These are phyloP conservation scores for Aureobasidium mangrovei DNA, from an alignment of 2,329 filamentous ascomycete genomes.

Conservation along the genomic window DNA sequence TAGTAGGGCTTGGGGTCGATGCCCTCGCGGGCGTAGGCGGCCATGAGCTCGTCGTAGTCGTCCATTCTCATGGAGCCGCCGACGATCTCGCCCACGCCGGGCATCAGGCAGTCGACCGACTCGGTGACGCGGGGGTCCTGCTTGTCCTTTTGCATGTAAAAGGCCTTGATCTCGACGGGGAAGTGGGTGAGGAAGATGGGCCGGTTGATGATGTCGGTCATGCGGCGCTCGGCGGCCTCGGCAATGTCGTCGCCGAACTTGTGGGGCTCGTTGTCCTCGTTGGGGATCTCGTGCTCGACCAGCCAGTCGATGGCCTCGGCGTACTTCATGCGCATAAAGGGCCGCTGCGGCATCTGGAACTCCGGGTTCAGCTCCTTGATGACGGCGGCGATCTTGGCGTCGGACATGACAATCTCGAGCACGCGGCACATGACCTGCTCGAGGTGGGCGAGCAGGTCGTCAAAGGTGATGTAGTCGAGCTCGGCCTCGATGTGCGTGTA, in stretches of 20 bases:
- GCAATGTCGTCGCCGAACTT: slow-evolving; percentile 95
- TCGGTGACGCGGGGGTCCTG: slow-evolving; percentile 79
- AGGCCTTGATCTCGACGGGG: slow-evolving; percentile 94
- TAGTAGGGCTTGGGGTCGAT: slow-evolving; percentile 84
- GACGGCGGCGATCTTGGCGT: slow-evolving; percentile 62
- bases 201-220: slow-evolving; percentile 93
- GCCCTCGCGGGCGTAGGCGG: slow-evolving; percentile 75
- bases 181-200: slow-evolving; percentile 97
- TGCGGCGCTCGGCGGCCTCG: slow-evolving; percentile 88
- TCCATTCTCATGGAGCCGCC: slow-evolving; percentile 96
- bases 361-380: slow-evolving; percentile 85
- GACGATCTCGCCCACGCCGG: slow-evolving; percentile 93
- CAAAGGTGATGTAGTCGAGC: slow-evolving; percentile 89
- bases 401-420: slow-evolving; percentile 64
- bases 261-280: slow-evolving; percentile 86
- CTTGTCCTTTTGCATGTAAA: slow-evolving; percentile 93
- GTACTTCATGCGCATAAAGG: slow-evolving; percentile 94
- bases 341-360: slow-evolving; percentile 71
- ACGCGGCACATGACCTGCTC: slow-evolving; percentile 84
- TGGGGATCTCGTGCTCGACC: slow-evolving; percentile 77
- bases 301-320: slow-evolving; percentile 92
- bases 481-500: slow-evolving; percentile 97
- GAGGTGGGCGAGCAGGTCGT: slow-evolving; percentile 77
- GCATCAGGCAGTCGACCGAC: slow-evolving; percentile 81
- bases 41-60: slow-evolving; percentile 80